phyloP scores from a whole-genome alignment of 2,329 filamentous ascomycete genomes.

The Colletotrichum scovillei region DNA sequence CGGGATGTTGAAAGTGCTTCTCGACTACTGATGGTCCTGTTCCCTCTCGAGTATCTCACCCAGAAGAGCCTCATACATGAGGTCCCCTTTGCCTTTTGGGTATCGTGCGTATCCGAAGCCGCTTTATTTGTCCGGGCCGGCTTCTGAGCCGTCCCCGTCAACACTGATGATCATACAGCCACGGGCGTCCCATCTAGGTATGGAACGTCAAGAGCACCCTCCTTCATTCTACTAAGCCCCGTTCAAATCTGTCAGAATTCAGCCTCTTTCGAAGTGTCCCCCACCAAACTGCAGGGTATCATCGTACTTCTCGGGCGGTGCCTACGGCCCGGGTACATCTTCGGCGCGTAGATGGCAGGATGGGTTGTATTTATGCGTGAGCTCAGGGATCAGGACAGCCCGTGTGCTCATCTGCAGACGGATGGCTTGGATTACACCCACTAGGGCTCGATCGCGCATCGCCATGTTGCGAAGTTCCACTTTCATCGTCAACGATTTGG shows the following conservation, averaged over 20 bases:
- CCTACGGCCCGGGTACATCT: neutral
- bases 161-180: neutral
- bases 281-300: conserved; percentile 5
- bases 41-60: neutral
- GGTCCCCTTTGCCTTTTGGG: conserved; percentile 2
- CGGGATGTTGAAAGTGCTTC: conserved; percentile 27
- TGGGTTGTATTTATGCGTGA: neutral
- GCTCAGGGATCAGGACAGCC: neutral
- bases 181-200: neutral
- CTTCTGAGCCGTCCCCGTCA: neutral
- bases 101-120: conserved; percentile 1
- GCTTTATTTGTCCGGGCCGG: neutral
- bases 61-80: conserved; percentile 14
- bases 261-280: conserved; percentile 8
- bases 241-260: conserved; percentile 23
- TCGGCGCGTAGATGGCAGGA: neutral
- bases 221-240: neutral
- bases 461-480: neutral
- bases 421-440: conserved; percentile 2
- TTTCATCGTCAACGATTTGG: neutral
- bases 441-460: neutral
- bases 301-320: neutral
- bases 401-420: neutral
- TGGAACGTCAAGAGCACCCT: neutral
- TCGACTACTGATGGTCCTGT: neutral